phyloP scores from a whole-genome alignment of 805 yeast species.

The Candida gorgasii region DNA sequence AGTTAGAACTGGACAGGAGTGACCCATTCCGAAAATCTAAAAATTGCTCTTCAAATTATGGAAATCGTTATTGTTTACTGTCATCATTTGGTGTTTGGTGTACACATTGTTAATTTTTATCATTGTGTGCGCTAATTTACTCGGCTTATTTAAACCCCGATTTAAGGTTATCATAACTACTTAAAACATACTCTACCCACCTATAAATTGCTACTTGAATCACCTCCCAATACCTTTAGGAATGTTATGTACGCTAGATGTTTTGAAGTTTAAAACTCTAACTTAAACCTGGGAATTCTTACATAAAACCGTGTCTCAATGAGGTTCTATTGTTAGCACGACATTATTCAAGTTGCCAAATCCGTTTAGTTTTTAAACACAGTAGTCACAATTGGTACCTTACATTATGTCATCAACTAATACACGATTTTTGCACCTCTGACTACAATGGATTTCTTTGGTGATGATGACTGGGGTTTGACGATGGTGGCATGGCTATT shows the following conservation, averaged over 20 bases:
- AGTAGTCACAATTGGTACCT: background rate
- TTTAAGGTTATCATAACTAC: too few species aligned
- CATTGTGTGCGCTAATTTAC: background rate
- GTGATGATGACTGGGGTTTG: background rate
- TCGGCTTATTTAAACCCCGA: background rate
- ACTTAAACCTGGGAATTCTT: background rate
- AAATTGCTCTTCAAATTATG: background rate
- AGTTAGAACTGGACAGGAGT: too few species aligned
- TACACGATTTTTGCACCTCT: background rate
- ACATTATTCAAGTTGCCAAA: background rate
- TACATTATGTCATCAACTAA: background rate
- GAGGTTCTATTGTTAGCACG: background rate
- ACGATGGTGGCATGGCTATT: too few species aligned
- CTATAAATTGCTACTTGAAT: too few species aligned
- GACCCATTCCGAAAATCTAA: too few species aligned
- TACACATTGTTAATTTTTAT: background rate
- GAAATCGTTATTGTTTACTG: conserved; percentile 2
- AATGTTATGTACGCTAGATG: background rate
- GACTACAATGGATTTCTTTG: background rate
- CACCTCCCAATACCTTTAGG: background rate
- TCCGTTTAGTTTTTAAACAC: conserved; percentile 1
- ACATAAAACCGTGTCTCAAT: background rate
- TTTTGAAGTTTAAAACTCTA: background rate
- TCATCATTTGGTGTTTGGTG: conserved; percentile 5
- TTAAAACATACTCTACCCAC: too few species aligned